Evolutionary conservation across 2,329 filamentous ascomycete species (phyloP), one percentile per base, ranked within the genome.

Genomic region (Colletotrichum falcatum): DNA sequence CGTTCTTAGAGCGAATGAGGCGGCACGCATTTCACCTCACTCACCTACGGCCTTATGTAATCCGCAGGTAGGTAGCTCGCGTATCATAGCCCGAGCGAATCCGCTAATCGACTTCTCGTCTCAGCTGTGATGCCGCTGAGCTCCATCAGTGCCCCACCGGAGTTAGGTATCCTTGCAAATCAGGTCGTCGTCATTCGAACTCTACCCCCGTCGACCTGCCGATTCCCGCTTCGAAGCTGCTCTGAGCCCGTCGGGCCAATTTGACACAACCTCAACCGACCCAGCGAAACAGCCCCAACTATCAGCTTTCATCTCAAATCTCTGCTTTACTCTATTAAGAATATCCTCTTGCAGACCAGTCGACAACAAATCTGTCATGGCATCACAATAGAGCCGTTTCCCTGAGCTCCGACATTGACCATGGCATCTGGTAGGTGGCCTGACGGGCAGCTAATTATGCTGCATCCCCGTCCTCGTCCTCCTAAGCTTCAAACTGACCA

Each of bases 401-500:
- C 48, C 53, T 44, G 33, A 71, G 64, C 69, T 66, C 28, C 48
- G 44, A 54, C 30, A 30, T 39, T 48, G 14, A 65, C 51, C 51
- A 73, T 73, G 72, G 72, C 72, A 67, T 73, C 72, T 60, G 72
- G 72, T 73, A 72, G 55, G 70, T 72, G 61, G 66, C 61, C 66
- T 66, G 56, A 71, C 37, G 54, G 28, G 33, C 42, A 61, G 65
- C 60, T 54, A 39, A 18, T 14, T 20, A 33, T 60, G 30, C 51
- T 54, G 48, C n/a, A 39, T 35, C 61, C 65, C 58, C 7, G 44
- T 16, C 12, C 18, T 59, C 39, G 5, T 18, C 9, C 28, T 51
- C n/a, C 46, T 26, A n/a, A 60, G 58, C 58, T 68, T 44, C 37
- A 9, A 44, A 51, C 73, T 72, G 67, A 74, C 56, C 11, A 65